A percentile compares a stretch with the other conserved stretches of the same genome.
Conservation (phyloP, 257 asterid species). For the Hygrophila difformis region DNA sequence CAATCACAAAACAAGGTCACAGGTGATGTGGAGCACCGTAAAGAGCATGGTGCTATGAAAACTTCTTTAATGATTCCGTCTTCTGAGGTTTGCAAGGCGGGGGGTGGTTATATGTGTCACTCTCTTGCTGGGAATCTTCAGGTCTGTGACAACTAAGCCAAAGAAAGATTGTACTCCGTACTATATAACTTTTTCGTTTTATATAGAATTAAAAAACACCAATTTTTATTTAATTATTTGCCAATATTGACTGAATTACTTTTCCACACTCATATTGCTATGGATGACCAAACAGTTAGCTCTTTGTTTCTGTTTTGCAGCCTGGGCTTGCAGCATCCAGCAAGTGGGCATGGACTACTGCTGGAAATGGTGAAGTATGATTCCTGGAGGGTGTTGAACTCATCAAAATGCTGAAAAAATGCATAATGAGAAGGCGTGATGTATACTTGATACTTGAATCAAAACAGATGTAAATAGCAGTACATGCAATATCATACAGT, state of each 20-base stretch:
- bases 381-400: constrained; percentile 7
- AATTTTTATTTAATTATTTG: too few species aligned
- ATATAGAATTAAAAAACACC: too few species aligned
- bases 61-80: constrained; percentile 5
- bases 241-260: too few species aligned
- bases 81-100: constrained; percentile 1
- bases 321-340: not conserved
- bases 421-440: constrained; percentile 5
- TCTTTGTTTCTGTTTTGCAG: constrained; percentile 2
- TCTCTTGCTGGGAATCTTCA: constrained; percentile 14
- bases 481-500: not conserved
- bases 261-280: too few species aligned
- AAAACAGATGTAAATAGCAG: not conserved
- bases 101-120: constrained; percentile 1
- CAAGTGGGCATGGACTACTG: not conserved
- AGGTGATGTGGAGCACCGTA: constrained; percentile 1
- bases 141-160: constrained; percentile 18
- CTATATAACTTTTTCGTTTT: too few species aligned
- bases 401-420: constrained; percentile 2
- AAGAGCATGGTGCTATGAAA: not conserved
- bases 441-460: not conserved
- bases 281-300: not conserved
- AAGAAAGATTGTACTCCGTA: too few species aligned
- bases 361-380: constrained; percentile 6
- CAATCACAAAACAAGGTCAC: constrained; percentile 7